Percentiles rank a stretch among this genome's conserved stretches.
phyloP scores from a whole-genome alignment of 495 filamentous ascomycete genomes.

The Hypoxylon lienhwacheense region DNA sequence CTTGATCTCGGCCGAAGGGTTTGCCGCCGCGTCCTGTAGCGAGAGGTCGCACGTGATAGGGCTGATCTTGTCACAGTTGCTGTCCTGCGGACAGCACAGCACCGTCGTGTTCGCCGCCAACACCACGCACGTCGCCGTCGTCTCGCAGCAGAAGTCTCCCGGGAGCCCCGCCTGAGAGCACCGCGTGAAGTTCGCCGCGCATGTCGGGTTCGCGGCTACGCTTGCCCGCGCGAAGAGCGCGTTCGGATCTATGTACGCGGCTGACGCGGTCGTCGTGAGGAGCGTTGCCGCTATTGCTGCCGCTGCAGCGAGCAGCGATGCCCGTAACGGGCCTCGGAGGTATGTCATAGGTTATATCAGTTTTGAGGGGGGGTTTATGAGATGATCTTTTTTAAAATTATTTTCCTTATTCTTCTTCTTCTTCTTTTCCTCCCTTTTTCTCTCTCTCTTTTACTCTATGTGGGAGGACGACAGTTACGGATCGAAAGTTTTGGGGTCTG shows the following conservation, averaged over 20 bases:
- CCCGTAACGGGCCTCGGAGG: conserved; percentile 24
- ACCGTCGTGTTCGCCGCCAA: conserved; percentile 68
- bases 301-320: conserved; percentile 38
- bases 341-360: conserved; percentile 18
- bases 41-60: conserved; percentile 72
- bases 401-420: conserved; percentile 6
- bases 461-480: too few species aligned
- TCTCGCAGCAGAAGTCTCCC: conserved; percentile 73
- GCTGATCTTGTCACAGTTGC: conserved; percentile 64
- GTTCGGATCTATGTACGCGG: conserved; percentile 34
- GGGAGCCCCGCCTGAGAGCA: conserved; percentile 63
- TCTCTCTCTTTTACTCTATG: too few species aligned
- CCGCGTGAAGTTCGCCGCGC: conserved; percentile 39
- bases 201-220: conserved; percentile 37
- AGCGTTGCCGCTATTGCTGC: too few species aligned
- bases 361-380: neutral
- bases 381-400: neutral
- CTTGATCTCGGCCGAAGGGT: conserved; percentile 67
- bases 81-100: conserved; percentile 73
- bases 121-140: conserved; percentile 60
- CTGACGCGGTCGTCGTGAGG: conserved; percentile 37
- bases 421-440: too few species aligned
- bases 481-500: too few species aligned
- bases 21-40: conserved; percentile 62
- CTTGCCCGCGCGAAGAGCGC: conserved; percentile 42